Conservation (phyloP, 305 asterid species). For the Rubia balearica region DNA sequence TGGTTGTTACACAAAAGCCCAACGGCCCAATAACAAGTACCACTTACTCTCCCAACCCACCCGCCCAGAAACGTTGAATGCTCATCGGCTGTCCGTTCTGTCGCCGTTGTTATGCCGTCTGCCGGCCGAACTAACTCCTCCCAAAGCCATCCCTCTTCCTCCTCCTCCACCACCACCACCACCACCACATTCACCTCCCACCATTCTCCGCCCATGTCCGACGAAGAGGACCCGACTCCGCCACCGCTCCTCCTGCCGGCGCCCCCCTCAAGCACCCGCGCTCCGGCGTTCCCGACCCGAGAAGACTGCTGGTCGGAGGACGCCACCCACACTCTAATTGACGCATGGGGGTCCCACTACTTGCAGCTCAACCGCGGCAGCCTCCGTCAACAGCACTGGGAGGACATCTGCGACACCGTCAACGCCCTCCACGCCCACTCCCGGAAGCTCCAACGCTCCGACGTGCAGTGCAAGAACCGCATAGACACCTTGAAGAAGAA, state of each 20-base stretch:
- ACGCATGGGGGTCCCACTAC: slow-evolving; percentile 75
- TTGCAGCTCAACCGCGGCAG: slow-evolving; percentile 73
- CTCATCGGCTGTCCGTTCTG: not conserved
- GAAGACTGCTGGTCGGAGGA: slow-evolving; percentile 94
- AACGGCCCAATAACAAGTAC: not conserved
- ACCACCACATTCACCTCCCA: slow-evolving; percentile 11
- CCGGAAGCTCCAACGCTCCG: slow-evolving; percentile 61
- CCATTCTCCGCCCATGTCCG: slow-evolving; percentile 15
- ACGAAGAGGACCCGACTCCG: slow-evolving; percentile 9
- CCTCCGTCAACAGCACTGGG: slow-evolving; percentile 91
- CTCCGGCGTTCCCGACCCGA: slow-evolving; percentile 30
- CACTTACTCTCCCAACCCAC: not conserved
- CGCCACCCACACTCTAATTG: slow-evolving; percentile 76
- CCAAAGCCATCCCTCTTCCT: slow-evolving; percentile 8
- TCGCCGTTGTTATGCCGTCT: slow-evolving; percentile 15
- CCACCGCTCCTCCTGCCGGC: not conserved
- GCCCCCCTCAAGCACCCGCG: not conserved
- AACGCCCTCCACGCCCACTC: slow-evolving; percentile 60
- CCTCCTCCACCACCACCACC: slow-evolving; percentile 5
- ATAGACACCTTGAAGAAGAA: slow-evolving; percentile 87
- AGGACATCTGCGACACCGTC: slow-evolving; percentile 81
- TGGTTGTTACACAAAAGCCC: too few relatives aligned
- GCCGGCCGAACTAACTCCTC: slow-evolving; percentile 12
- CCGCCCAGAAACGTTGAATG: slow-evolving; percentile 1
- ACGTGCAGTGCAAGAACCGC: slow-evolving; percentile 89